A percentile compares a stretch with the other conserved stretches of the same genome.
These are phyloP conservation scores for Fusarium sp. DNA, from an alignment of 2,329 filamentous ascomycete species.

Conservation along the genomic window DNA sequence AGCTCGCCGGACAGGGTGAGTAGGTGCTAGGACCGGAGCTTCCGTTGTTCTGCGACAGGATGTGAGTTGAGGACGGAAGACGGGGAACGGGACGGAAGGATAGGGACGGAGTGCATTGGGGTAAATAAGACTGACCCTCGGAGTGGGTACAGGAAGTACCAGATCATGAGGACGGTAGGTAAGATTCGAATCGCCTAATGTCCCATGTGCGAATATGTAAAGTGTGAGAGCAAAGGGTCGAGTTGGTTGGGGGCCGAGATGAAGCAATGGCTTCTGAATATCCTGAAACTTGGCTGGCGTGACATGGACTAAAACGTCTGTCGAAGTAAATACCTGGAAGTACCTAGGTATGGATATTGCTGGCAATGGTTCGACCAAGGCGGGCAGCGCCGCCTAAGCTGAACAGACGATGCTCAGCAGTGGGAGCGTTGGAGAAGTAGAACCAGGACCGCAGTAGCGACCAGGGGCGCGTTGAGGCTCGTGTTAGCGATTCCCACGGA, in stretches of 20 bases:
- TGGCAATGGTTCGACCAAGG: constrained; percentile 37
- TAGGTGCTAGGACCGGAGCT: constrained; percentile 72
- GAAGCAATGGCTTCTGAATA: constrained; percentile 28
- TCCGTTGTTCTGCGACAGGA: constrained; percentile 72
- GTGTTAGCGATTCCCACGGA: constrained; percentile 32
- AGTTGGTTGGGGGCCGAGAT: constrained; percentile 9
- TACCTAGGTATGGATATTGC: constrained; percentile 3
- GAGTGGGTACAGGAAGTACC: constrained; percentile 81
- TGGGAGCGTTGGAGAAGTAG: constrained; percentile 15
- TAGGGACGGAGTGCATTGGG: constrained; percentile 15
- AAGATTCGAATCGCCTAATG: constrained; percentile 30
- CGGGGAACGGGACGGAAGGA: constrained; percentile 27
- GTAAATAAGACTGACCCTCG: constrained; percentile 70
- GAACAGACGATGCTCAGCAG: constrained; percentile 33
- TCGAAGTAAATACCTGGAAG: constrained; percentile 7
- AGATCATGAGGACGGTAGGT: constrained; percentile 68
- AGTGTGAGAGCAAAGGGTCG: constrained; percentile 11
- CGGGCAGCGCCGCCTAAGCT: constrained; percentile 35
- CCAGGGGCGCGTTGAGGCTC: constrained; percentile 36
- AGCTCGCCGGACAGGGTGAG: constrained; percentile 72
- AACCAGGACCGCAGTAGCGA: constrained; percentile 20
- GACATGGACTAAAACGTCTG: constrained; percentile 40
- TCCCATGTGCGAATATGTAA: constrained; percentile 40
- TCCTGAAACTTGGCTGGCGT: constrained; percentile 33
- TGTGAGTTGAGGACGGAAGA: constrained; percentile 35